Conservation (phyloP, 2,329 filamentous ascomycete species). For the Stagonosporopsis cucurbitacearum region DNA sequence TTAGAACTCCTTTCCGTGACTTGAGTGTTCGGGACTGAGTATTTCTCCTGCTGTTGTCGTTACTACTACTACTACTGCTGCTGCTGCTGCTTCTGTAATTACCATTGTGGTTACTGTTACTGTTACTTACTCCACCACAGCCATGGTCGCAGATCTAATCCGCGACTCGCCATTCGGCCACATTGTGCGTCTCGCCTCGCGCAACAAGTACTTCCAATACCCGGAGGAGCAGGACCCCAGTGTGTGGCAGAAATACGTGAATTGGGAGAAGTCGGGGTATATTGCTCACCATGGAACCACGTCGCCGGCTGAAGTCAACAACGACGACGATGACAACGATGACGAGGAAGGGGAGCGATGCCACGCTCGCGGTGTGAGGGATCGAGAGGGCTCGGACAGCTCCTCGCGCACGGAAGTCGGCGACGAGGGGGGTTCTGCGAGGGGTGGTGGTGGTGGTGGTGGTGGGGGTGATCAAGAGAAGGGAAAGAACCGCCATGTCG, state of each 20-base stretch:
- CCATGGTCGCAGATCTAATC: constrained; percentile 27
- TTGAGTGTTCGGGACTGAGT: too few species aligned
- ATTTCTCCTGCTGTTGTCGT: too few species aligned
- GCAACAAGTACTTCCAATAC: constrained; percentile 50
- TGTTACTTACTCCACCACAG: background rate
- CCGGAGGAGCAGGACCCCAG: constrained; percentile 57
- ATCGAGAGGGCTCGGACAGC: constrained; percentile 21
- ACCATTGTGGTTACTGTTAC: too few species aligned
- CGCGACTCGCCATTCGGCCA: constrained; percentile 40
- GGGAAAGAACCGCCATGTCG: constrained; percentile 57
- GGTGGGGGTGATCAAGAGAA: constrained; percentile 59
- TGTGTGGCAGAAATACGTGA: constrained; percentile 58
- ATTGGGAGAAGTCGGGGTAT: constrained; percentile 58
- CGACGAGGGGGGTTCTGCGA: constrained; percentile 41
- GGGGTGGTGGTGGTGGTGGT: constrained; percentile 53
- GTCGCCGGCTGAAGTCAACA: constrained; percentile 40
- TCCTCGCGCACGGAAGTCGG: constrained; percentile 22
- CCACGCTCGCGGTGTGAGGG: constrained; percentile 17
- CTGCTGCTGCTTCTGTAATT: too few species aligned
- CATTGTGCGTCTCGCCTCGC: constrained; percentile 52
- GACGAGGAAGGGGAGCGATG: constrained; percentile 36
- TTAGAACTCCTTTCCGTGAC: too few species aligned
- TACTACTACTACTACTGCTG: too few species aligned
- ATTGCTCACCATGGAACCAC: constrained; percentile 56
- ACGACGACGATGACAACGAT: too few species aligned